Evolutionary conservation across 805 yeast genomes (phyloP), one percentile per base, ranked within the genome.

Genomic region (Kazachstania viticola): DNA sequence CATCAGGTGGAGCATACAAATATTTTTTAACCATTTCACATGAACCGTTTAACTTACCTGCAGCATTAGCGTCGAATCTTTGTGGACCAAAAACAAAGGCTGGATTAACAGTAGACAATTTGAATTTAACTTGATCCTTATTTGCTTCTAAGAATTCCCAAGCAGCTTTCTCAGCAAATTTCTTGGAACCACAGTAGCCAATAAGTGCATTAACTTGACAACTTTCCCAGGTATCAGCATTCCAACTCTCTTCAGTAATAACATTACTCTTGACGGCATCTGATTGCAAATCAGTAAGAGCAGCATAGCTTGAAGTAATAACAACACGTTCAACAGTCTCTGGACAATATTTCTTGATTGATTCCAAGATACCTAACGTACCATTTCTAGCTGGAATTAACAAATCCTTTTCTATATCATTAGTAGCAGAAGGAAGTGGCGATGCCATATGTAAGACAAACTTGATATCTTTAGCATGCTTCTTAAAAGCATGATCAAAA

Each of bases 141-240:
- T 57, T 54, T 29, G 35, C 45, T 25, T 62, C 50, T n/a, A 60
- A 36, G 39, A 71, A 73, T 2, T 70, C 62, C 71, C 80, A 71
- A n/a, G 71, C 71, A 3, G 74, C 69, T 39, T 57, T 44, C 54
- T 77, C 80, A 19, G 80, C 81, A 42, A 58, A 54, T 9, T 51
- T 63, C 54, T 74, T 75, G 21, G 79, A 64, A 27, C 64, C 63
- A 29, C 51, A 39, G 35, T 61, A 64, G 6, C 61, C 65, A n/a
- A 26, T 27, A 8, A 37, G 21, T 17, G 46, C 41, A 18, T 41
- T 34, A 19, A 17, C 21, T 28, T 37, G 39, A 29, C 43, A 51
- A 8, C 41, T 36, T 22, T 57, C 59, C 46, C 49, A 42, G 9
- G 59, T 43, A 14, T 52, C 40, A 3, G 58, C 53, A 36, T 54